These are phyloP conservation scores for Trichocomaceae sp. DNA, from an alignment of 2,329 filamentous ascomycete genomes.

Conservation along the genomic window DNA sequence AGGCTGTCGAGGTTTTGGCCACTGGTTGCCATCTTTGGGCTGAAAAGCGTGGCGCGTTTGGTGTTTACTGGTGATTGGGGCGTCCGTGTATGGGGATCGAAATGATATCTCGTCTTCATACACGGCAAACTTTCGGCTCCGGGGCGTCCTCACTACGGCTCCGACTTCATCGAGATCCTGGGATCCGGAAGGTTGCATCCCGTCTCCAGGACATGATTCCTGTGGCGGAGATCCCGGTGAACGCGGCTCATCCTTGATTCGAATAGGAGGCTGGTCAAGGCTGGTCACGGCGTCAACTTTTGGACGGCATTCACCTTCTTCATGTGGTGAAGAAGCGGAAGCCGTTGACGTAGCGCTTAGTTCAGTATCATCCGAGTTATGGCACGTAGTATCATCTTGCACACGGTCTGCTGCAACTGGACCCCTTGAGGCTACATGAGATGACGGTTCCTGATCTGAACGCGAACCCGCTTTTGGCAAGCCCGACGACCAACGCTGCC, in stretches of 20 bases:
- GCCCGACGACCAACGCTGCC: constrained; percentile 19
- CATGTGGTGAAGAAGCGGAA: neutral
- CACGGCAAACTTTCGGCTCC: constrained; percentile 22
- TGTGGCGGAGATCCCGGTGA: constrained; percentile 27
- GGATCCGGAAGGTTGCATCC: constrained; percentile 45
- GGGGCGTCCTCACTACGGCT: constrained; percentile 35
- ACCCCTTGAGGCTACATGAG: neutral
- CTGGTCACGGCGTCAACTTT: constrained; percentile 10
- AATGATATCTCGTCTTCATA: neutral
- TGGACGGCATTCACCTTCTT: neutral
- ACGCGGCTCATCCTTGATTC: constrained; percentile 31
- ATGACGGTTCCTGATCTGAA: neutral
- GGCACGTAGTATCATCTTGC: neutral
- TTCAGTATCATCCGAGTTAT: neutral
- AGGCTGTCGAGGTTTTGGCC: constrained; percentile 8
- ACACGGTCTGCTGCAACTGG: too few species aligned
- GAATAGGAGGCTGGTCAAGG: constrained; percentile 16
- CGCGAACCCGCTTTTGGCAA: too few species aligned
- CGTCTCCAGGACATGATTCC: constrained; percentile 10
- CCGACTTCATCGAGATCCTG: constrained; percentile 54
- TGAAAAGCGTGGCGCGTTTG: constrained; percentile 18
- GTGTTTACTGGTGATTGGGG: neutral
- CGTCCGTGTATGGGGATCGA: neutral
- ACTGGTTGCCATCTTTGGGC: constrained; percentile 25
- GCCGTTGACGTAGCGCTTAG: constrained; percentile 7